Evolutionary conservation across 495 filamentous ascomycete species (phyloP).

Genomic region (Trichoderma orchidacearum): DNA sequence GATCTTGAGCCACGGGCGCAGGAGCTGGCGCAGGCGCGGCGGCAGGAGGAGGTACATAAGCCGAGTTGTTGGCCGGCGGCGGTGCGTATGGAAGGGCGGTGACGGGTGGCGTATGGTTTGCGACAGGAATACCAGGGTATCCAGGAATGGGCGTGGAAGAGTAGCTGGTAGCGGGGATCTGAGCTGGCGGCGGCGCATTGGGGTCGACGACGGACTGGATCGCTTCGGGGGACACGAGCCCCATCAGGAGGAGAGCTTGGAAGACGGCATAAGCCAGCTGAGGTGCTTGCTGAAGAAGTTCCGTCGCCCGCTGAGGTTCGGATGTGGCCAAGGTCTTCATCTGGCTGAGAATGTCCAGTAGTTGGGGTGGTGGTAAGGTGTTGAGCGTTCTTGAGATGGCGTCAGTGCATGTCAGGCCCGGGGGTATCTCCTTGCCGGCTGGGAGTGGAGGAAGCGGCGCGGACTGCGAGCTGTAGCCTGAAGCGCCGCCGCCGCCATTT

Average conservation of each 20-base stretch:
- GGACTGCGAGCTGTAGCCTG: constrained; percentile 9
- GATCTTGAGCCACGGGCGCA: constrained; percentile 30
- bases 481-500: constrained; percentile 9
- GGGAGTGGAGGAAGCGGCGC: constrained; percentile 63
- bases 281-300: constrained; percentile 77
- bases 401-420: constrained; percentile 70
- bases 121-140: constrained; percentile 38
- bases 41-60: constrained; percentile 19
- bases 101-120: constrained; percentile 42
- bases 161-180: constrained; percentile 8
- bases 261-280: constrained; percentile 95
- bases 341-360: constrained; percentile 86
- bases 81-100: constrained; percentile 21
- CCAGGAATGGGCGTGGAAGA: constrained; percentile 8
- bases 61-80: constrained; percentile 16
- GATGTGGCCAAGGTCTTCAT: constrained; percentile 78
- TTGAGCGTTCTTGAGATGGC: constrained; percentile 82
- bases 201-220: constrained; percentile 34
- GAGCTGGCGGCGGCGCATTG: constrained; percentile 11
- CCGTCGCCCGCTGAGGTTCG: constrained; percentile 73
- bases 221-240: constrained; percentile 59
- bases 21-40: constrained; percentile 24
- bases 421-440: constrained; percentile 66
- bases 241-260: constrained; percentile 86
- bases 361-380: constrained; percentile 71